phyloP scores from a whole-genome alignment of 495 filamentous ascomycete genomes.

The Ramalina peruviana region DNA sequence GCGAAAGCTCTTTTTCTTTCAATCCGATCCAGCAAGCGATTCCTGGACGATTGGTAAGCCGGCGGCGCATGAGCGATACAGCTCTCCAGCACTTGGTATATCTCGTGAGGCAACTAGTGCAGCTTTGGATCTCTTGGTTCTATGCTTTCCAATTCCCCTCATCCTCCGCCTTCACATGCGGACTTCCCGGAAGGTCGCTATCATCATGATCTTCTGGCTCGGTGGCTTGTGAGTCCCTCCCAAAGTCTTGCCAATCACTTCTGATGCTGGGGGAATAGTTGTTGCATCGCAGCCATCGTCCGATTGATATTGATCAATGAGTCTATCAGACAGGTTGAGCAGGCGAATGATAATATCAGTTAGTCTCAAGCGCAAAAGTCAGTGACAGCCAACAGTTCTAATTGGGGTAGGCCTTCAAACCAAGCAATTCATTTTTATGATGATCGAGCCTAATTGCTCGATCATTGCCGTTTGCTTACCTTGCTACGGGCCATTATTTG shows the following conservation, averaged over 20 bases:
- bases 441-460: slow-evolving; percentile 18
- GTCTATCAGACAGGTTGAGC: not conserved
- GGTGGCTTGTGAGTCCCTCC: slow-evolving; percentile 15
- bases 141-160: slow-evolving; percentile 14
- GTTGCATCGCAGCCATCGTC: slow-evolving; percentile 13
- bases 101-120: slow-evolving; percentile 9
- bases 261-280: slow-evolving; percentile 1
- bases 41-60: slow-evolving; percentile 2
- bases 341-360: not conserved
- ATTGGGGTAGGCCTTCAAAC: slow-evolving; percentile 1
- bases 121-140: slow-evolving; percentile 13
- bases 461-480: slow-evolving; percentile 18
- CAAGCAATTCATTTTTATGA: slow-evolving; percentile 9
- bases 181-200: slow-evolving; percentile 9
- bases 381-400: too few relatives aligned
- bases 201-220: slow-evolving; percentile 18
- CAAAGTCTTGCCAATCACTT: not conserved
- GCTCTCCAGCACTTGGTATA: not conserved
- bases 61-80: too few relatives aligned
- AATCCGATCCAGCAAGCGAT: not conserved
- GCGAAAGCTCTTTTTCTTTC: not conserved
- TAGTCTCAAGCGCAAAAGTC: too few relatives aligned
- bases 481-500: slow-evolving; percentile 14
- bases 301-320: slow-evolving; percentile 11
- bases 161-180: slow-evolving; percentile 11